These are phyloP conservation scores for Buddleja alternifolia DNA, from an alignment of 257 asterid species.

Conservation along the genomic window DNA sequence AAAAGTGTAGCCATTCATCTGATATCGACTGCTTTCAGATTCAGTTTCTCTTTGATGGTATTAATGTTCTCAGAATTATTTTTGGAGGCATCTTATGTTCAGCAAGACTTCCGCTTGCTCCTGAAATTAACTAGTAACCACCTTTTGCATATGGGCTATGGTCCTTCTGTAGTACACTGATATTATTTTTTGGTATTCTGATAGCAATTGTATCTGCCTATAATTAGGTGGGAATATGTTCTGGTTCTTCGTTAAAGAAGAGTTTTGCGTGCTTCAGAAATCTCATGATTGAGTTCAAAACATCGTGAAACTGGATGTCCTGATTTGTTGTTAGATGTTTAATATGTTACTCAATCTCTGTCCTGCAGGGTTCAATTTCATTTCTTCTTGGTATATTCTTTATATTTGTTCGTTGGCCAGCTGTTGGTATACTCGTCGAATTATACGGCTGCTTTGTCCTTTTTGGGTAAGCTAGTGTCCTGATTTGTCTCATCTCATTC, in stretches of 20 bases:
- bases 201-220: neutral
- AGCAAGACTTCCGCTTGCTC: neutral
- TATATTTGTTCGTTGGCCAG: constrained; percentile 84
- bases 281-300: constrained; percentile 3
- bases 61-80: neutral
- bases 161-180: neutral
- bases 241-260: neutral
- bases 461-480: constrained; percentile 55
- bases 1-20: neutral
- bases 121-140: neutral
- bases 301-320: neutral
- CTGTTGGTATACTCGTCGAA: constrained; percentile 70
- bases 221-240: neutral
- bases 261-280: constrained; percentile 5
- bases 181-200: neutral
- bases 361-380: constrained; percentile 64
- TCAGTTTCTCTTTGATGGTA: neutral
- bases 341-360: neutral
- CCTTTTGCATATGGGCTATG: neutral
- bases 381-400: constrained; percentile 77
- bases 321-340: neutral
- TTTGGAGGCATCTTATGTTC: too few species aligned
- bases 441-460: constrained; percentile 70
- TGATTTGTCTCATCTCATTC: constrained; percentile 5
- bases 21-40: too few species aligned